Conservation (phyloP, 2,329 filamentous ascomycete species). For the Monilinia polystroma region DNA sequence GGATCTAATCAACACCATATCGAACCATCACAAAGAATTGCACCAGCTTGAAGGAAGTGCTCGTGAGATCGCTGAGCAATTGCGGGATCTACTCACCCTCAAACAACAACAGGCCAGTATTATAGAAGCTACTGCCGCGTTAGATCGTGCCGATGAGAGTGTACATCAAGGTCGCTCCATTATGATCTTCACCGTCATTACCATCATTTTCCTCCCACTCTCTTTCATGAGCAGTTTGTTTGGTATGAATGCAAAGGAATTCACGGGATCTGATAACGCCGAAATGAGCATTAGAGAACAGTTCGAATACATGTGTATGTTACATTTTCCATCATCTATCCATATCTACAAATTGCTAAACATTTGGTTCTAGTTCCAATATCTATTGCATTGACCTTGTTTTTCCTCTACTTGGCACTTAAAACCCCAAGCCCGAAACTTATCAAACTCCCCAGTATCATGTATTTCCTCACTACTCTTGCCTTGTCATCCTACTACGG, state of each 20-base stretch:
- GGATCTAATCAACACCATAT: not conserved
- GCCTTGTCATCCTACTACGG: not conserved
- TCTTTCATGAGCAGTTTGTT: conserved; percentile 20
- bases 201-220: conserved; percentile 15
- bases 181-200: conserved; percentile 17
- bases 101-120: conserved; percentile 50
- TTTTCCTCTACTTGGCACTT: not conserved
- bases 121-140: conserved; percentile 41
- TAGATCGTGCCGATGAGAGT: not conserved
- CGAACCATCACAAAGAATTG: not conserved
- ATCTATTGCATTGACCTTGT: not conserved
- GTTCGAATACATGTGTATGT: conserved; percentile 13
- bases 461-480: too few relatives aligned
- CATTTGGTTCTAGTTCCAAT: not conserved
- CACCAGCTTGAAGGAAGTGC: conserved; percentile 2
- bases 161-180: conserved; percentile 11
- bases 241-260: conserved; percentile 16
- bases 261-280: not conserved
- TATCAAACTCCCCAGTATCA: too few relatives aligned
- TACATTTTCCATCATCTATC: not conserved
- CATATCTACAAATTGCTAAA: too few relatives aligned
- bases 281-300: conserved; percentile 4
- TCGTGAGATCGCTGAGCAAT: conserved; percentile 14
- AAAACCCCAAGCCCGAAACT: not conserved
- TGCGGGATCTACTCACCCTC: conserved; percentile 43